These are phyloP conservation scores for Hyphopichia wangnamkhiaoensis DNA, from an alignment of 1,139 yeast species.

Conservation along the genomic window DNA sequence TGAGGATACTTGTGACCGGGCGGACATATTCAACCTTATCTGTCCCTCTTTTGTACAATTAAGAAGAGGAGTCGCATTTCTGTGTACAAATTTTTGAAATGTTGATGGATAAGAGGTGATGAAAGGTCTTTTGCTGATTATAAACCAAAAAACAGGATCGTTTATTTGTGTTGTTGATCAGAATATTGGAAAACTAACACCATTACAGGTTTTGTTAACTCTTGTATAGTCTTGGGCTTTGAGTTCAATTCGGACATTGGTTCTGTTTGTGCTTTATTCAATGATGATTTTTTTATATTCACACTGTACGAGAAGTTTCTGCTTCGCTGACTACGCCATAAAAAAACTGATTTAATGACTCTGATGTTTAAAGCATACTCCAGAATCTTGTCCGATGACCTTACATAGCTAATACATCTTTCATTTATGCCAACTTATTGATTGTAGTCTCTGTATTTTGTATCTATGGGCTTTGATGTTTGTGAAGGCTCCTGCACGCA, in stretches of 20 bases:
- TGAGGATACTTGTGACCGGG: constrained; percentile 76
- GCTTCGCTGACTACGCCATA: constrained; percentile 51
- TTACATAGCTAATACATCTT: background rate
- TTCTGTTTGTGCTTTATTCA: constrained; percentile 11
- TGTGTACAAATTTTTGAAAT: constrained; percentile 67
- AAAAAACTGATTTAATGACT: constrained; percentile 79
- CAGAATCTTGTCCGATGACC: background rate
- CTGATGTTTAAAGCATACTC: constrained; percentile 40
- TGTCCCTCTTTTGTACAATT: constrained; percentile 53
- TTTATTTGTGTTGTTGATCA: background rate
- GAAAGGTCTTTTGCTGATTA: constrained; percentile 62
- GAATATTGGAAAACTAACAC: constrained; percentile 12
- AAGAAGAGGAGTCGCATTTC: constrained; percentile 59
- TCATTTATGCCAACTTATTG: no score
- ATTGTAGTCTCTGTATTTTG: no score
- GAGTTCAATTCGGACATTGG: constrained; percentile 5
- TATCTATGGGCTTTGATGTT: no score
- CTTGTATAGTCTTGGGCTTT: constrained; percentile 9
- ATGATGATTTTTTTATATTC: constrained; percentile 61
- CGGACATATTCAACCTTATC: constrained; percentile 63
- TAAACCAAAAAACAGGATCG: background rate
- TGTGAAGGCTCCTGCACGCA: background rate
- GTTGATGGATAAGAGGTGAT: constrained; percentile 60
- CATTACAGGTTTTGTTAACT: constrained; percentile 10
- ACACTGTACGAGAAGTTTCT: constrained; percentile 61